phyloP scores from a whole-genome alignment of 2,329 filamentous ascomycete species.

The Microsporum audouinii region DNA sequence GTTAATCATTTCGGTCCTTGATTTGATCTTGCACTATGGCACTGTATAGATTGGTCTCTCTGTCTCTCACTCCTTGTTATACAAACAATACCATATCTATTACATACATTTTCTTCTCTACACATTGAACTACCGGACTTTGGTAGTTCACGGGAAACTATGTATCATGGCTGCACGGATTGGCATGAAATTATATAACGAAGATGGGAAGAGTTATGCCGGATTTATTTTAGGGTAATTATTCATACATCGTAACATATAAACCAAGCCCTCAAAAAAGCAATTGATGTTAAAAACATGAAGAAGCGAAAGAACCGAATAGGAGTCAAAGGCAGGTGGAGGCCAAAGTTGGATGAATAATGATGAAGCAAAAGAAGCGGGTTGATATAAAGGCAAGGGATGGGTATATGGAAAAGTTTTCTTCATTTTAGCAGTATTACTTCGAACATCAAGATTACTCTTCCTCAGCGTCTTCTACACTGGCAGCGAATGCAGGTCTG shows the following conservation, averaged over 20 bases:
- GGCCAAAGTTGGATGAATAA: neutral
- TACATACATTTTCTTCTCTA: neutral
- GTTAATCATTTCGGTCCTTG: neutral
- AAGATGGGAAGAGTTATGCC: neutral
- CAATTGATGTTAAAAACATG: neutral
- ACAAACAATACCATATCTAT: neutral
- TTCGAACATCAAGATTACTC: conserved; percentile 21
- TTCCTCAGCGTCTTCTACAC: conserved; percentile 37
- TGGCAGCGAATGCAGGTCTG: conserved; percentile 33
- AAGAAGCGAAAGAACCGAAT: neutral
- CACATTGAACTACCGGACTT: neutral
- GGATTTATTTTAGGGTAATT: neutral
- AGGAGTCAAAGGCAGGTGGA: neutral
- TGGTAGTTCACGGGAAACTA: neutral
- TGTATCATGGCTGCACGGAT: neutral
- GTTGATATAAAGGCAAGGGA: neutral
- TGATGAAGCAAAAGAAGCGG: neutral
- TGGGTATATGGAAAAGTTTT: neutral
- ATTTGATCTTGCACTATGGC: neutral
- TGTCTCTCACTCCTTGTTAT: neutral
- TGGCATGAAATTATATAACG: neutral
- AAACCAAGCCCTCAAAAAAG: neutral
- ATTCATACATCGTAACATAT: conserved; percentile 6
- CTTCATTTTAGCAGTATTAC: neutral
- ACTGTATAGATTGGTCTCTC: neutral